phyloP scores from a whole-genome alignment of 148 eudicot species.

The Gaultheria prostrata region DNA sequence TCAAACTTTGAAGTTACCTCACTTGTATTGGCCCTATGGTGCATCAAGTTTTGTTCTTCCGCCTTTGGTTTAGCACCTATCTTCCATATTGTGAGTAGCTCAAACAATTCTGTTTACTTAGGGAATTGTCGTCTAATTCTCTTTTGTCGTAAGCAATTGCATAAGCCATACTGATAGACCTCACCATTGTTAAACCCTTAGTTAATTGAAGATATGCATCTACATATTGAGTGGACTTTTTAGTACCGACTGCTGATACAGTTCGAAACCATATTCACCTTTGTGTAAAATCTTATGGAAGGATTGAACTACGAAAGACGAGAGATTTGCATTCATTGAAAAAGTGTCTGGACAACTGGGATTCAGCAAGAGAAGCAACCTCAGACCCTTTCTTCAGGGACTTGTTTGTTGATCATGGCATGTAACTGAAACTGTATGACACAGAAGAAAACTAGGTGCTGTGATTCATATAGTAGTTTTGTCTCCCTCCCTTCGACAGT shows the following conservation, averaged over 20 bases:
- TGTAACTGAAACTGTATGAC: conserved; percentile 11
- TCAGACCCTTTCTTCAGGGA: conserved; percentile 69
- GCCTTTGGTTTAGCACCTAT: background rate
- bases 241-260: background rate
- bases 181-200: too few species aligned
- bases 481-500: too few species aligned
- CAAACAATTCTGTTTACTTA: background rate
- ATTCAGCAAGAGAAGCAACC: conserved; percentile 70
- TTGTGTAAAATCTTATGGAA: conserved; percentile 20
- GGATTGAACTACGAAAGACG: conserved; percentile 72
- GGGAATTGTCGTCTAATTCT: background rate
- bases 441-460: background rate
- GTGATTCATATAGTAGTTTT: background rate
- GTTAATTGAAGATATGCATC: background rate
- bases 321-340: conserved; percentile 69
- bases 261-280: background rate
- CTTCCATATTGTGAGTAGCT: background rate
- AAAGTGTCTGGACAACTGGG: conserved; percentile 63
- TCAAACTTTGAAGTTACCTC: background rate
- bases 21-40: background rate
- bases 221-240: background rate
- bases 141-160: conserved; percentile 1
- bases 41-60: background rate
- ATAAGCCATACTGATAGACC: background rate
- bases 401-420: conserved; percentile 33